Conservation (phyloP, 2,329 filamentous ascomycete species). For the Cercospora sesami region DNA sequence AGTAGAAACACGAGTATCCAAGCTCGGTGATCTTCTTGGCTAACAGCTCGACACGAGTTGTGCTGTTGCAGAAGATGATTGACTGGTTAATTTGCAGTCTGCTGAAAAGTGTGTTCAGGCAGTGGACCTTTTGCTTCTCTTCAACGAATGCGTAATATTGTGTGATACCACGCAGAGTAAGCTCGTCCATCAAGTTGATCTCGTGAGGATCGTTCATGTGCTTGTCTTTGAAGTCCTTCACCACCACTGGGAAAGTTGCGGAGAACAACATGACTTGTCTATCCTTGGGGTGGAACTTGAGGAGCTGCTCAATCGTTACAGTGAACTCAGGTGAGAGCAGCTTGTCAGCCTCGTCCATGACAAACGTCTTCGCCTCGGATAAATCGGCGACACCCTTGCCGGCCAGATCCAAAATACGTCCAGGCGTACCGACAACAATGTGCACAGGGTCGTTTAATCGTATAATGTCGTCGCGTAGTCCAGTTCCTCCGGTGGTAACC, state of each 20-base stretch:
- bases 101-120: slow-evolving; percentile 96
- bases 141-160: slow-evolving; percentile 99
- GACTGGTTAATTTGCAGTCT: slow-evolving; percentile 99
- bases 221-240: slow-evolving; percentile 97
- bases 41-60: slow-evolving; percentile 92
- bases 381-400: slow-evolving; percentile 96
- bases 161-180: slow-evolving; percentile 95
- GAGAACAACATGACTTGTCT: slow-evolving; percentile 99
- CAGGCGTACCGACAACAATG: slow-evolving; percentile 95
- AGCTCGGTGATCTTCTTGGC: slow-evolving; percentile 99
- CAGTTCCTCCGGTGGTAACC: slow-evolving; percentile 97
- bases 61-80: slow-evolving; percentile 99
- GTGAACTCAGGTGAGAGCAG: slow-evolving; percentile 95
- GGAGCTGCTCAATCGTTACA: slow-evolving; percentile 91
- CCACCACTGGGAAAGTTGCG: slow-evolving; percentile 93
- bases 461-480: slow-evolving; percentile 93
- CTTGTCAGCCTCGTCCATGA: slow-evolving; percentile 99
- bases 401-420: slow-evolving; percentile 91
- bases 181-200: slow-evolving; percentile 99
- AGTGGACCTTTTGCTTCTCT: slow-evolving; percentile 99
- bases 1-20: slow-evolving; percentile 99
- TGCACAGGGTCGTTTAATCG: slow-evolving; percentile 92
- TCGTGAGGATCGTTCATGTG: slow-evolving; percentile 96
- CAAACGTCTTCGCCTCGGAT: slow-evolving; percentile 93
- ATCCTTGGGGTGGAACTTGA: slow-evolving; percentile 94